Evolutionary conservation across 495 filamentous ascomycete genomes (phyloP).

Genomic region (Aspergillus mulundensis): DNA sequence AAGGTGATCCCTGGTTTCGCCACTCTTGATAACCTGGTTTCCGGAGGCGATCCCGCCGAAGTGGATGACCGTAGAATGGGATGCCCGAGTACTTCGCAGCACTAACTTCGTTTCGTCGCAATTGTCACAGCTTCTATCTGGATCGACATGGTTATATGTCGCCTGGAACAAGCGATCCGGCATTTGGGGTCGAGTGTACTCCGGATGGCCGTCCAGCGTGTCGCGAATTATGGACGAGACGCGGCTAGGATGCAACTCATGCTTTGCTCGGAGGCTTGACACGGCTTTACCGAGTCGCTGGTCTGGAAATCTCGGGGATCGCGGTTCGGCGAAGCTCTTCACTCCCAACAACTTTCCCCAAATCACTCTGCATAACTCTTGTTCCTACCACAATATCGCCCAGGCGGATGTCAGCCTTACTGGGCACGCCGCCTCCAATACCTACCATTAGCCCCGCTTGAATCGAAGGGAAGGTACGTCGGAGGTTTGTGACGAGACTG

Average conservation of each 20-base stretch:
- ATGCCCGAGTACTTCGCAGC: background rate
- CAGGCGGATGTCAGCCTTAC: conserved; percentile 25
- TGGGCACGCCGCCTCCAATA: conserved; percentile 28
- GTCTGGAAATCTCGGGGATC: background rate
- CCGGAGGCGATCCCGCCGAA: conserved; percentile 42
- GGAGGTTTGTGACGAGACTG: conserved; percentile 18
- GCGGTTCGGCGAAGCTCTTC: conserved; percentile 17
- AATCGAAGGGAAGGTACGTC: conserved; percentile 23
- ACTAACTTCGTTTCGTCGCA: background rate
- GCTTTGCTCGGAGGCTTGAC: conserved; percentile 20
- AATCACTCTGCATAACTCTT: conserved; percentile 41
- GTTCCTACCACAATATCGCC: conserved; percentile 31
- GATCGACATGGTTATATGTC: conserved; percentile 12
- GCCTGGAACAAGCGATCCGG: conserved; percentile 21
- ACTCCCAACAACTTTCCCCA: conserved; percentile 29
- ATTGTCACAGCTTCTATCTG: background rate
- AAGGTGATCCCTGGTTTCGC: conserved; percentile 27
- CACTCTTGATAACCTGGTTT: conserved; percentile 36
- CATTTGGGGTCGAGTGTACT: conserved; percentile 11
- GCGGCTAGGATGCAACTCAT: conserved; percentile 15
- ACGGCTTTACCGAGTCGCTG: conserved; percentile 13
- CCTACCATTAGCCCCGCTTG: conserved; percentile 32
- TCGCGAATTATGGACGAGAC: conserved; percentile 22
- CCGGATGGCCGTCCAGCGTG: conserved; percentile 11
- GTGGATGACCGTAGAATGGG: conserved; percentile 21